Conservation (phyloP, 1,284 basidiomycete species). For the Tranzscheliella williamsii region DNA sequence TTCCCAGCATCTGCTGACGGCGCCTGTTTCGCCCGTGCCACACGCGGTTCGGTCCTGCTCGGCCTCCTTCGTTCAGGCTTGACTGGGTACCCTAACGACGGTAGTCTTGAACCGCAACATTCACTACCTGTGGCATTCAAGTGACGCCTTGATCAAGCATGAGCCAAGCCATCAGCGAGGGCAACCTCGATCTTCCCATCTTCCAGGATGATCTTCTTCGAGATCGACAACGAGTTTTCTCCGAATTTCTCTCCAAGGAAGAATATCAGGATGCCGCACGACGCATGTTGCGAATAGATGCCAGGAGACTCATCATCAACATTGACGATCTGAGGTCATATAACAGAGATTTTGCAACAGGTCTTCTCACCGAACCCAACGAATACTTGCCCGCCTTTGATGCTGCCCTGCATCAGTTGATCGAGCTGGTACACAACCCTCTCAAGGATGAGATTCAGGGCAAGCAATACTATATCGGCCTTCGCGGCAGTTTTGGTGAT, state of each 20-base stretch:
- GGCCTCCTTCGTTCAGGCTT: no score
- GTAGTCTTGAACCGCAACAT: no score
- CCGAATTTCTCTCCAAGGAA: conserved; percentile 73
- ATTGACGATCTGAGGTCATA: conserved; percentile 95
- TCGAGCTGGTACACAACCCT: conserved; percentile 75
- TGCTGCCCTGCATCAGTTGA: conserved; percentile 75
- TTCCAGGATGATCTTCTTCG: conserved; percentile 55
- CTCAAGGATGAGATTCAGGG: conserved; percentile 80
- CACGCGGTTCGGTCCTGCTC: no score
- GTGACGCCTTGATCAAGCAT: no score
- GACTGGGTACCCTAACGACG: no score
- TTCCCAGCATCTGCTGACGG: no score
- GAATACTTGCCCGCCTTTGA: conserved; percentile 92
- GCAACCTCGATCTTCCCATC: conserved; percentile 40
- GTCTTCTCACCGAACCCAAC: conserved; percentile 80
- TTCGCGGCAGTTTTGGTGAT: conserved; percentile 97
- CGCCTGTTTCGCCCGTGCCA: no score
- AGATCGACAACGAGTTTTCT: conserved; percentile 69
- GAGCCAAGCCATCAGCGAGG: conserved; percentile 36
- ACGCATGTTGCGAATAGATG: conserved; percentile 80
- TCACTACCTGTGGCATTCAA: no score
- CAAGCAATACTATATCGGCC: conserved; percentile 76
- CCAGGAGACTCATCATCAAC: conserved; percentile 90
- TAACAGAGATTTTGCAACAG: conserved; percentile 68
- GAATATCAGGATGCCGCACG: conserved; percentile 86